Evolutionary conservation across 2,329 filamentous ascomycete species (phyloP).

Genomic region (Fusarium heterosporum): DNA sequence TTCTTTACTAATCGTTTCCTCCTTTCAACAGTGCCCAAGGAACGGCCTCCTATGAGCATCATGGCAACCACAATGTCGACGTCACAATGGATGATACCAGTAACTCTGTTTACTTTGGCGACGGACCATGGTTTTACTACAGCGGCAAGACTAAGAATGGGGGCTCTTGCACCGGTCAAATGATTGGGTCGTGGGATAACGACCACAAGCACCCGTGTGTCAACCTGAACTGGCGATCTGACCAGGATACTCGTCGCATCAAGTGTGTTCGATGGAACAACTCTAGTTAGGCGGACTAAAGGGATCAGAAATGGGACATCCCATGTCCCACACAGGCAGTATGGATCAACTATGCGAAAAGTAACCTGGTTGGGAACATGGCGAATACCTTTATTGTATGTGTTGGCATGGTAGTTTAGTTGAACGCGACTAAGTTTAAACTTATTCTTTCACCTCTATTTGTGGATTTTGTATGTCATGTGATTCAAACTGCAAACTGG

Average conservation of each 20-base stretch:
- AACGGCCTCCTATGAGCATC: slow-evolving; percentile 11
- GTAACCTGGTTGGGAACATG: too few relatives aligned
- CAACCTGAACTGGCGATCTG: slow-evolving; percentile 4
- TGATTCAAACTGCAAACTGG: too few relatives aligned
- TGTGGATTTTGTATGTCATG: too few relatives aligned
- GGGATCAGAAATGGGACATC: too few relatives aligned
- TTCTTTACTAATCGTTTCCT: background rate
- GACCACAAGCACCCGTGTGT: slow-evolving; percentile 11
- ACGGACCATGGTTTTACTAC: slow-evolving; percentile 16
- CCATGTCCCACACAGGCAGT: too few relatives aligned
- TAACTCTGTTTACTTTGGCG: slow-evolving; percentile 16
- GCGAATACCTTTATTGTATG: too few relatives aligned
- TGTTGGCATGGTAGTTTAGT: too few relatives aligned
- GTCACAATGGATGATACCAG: slow-evolving; percentile 25
- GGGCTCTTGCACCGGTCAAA: background rate
- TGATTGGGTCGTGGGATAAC: slow-evolving; percentile 15
- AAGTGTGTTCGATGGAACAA: slow-evolving; percentile 39
- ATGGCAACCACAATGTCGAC: slow-evolving; percentile 9
- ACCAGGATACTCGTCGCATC: slow-evolving; percentile 11
- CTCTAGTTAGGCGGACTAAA: background rate
- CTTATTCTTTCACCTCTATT: too few relatives aligned
- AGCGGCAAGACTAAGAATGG: slow-evolving; percentile 6
- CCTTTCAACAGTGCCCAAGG: background rate
- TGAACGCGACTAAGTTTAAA: too few relatives aligned
- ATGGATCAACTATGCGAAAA: too few relatives aligned